Evolutionary conservation across 192 early-diverging fungal species (phyloP).

Genomic region (Backusella tarrabulga): DNA sequence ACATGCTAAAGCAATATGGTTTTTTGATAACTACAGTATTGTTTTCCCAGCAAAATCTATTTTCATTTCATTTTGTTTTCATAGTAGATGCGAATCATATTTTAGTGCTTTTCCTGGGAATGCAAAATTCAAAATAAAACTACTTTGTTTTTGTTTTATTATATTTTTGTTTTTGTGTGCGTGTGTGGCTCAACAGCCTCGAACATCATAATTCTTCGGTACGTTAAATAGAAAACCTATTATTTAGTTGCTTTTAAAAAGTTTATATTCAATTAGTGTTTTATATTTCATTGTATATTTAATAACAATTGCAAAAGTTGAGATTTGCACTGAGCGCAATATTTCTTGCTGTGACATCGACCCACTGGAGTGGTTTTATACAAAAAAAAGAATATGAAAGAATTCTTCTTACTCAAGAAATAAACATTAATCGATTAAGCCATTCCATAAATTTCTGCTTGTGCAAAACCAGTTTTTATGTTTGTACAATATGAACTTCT

Average conservation of each 20-base stretch:
- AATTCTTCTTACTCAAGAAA: neutral
- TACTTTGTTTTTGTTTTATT: neutral
- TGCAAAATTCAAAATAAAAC: conserved; percentile 4
- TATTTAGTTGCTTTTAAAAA: neutral
- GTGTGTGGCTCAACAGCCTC: neutral
- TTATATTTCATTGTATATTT: neutral
- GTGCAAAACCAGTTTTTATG: neutral
- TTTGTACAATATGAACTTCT: neutral
- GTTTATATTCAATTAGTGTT: neutral
- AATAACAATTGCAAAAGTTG: neutral
- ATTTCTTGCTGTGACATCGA: neutral
- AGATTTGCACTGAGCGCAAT: neutral
- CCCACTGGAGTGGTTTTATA: neutral
- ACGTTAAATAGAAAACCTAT: neutral
- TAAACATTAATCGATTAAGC: neutral
- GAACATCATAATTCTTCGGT: neutral
- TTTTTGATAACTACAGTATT: neutral
- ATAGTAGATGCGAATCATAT: neutral
- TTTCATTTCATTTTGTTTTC: neutral
- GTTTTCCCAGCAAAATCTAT: neutral
- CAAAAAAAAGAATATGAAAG: neutral
- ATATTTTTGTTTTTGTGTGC: neutral
- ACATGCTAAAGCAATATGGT: neutral
- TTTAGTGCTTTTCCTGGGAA: neutral
- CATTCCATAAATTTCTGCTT: neutral